These are phyloP conservation scores for Pseudogymnoascus sp. DNA, from an alignment of 2,329 filamentous ascomycete species.

Conservation along the genomic window DNA sequence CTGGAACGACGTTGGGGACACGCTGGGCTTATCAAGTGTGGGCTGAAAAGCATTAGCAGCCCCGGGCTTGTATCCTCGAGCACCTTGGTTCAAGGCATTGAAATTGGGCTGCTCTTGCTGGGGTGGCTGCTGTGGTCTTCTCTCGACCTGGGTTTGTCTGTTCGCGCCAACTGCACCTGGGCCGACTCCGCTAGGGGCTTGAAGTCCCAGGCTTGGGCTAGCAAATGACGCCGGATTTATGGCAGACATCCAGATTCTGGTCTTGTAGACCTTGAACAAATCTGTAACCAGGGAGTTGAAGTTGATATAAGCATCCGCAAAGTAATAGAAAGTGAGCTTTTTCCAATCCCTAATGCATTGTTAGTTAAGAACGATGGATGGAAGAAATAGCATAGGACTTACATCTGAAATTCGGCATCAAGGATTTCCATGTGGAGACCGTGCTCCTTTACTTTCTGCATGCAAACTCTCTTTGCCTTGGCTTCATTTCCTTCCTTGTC, in stretches of 20 bases:
- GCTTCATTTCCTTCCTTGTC: slow-evolving; percentile 98
- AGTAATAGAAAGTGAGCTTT: slow-evolving; percentile 98
- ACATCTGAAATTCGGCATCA: slow-evolving; percentile 98
- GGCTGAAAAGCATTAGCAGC: slow-evolving; percentile 38
- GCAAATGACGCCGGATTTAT: slow-evolving; percentile 97
- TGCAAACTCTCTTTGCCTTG: slow-evolving; percentile 92
- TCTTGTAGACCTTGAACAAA: slow-evolving; percentile 99
- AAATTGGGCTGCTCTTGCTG: slow-evolving; percentile 25
- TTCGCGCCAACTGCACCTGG: slow-evolving; percentile 58
- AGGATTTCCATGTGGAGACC: slow-evolving; percentile 97
- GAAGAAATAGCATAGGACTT: slow-evolving; percentile 37
- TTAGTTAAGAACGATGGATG: slow-evolving; percentile 12
- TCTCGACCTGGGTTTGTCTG: slow-evolving; percentile 30
- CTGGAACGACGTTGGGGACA: slow-evolving; percentile 34
- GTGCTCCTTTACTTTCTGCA: slow-evolving; percentile 93
- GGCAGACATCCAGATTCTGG: slow-evolving; percentile 98
- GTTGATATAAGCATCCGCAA: slow-evolving; percentile 96
- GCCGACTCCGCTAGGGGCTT: slow-evolving; percentile 60
- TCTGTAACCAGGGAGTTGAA: slow-evolving; percentile 97
- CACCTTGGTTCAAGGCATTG: slow-evolving; percentile 17
- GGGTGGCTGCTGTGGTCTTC: slow-evolving; percentile 33
- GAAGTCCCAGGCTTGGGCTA: slow-evolving; percentile 65
- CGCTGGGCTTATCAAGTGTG: slow-evolving; percentile 34
- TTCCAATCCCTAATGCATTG: slow-evolving; percentile 75
- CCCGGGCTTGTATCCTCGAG: slow-evolving; percentile 31